Evolutionary conservation across 768 basidiomycete species (phyloP).

Genomic region (Scleroderma citrinum): DNA sequence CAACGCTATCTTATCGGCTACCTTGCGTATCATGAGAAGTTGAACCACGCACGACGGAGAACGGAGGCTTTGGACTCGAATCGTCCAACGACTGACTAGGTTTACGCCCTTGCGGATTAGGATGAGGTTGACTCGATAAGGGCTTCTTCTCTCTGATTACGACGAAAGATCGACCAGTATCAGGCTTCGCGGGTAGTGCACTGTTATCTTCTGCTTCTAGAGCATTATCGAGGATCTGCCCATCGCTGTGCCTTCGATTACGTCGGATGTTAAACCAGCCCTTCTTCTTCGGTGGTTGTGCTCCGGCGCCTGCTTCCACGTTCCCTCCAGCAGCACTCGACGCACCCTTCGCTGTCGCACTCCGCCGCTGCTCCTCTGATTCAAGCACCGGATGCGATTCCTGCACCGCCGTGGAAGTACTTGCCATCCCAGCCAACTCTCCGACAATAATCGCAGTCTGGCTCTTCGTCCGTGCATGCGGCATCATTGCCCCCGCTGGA

Average conservation of each 20-base stretch:
- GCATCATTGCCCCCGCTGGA: conserved; percentile 62
- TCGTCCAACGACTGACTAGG: conserved; percentile 26
- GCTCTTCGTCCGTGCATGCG: conserved; percentile 71
- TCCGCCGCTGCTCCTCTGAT: conserved; percentile 3
- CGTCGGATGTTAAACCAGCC: conserved; percentile 66
- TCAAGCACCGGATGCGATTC: conserved; percentile 20
- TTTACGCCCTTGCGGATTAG: conserved; percentile 12
- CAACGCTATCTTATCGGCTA: background rate
- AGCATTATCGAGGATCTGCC: conserved; percentile 32
- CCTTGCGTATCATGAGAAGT: conserved; percentile 12
- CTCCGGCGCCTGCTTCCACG: conserved; percentile 29
- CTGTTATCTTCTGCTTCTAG: conserved; percentile 15
- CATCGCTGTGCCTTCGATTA: conserved; percentile 55
- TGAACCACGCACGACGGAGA: conserved; percentile 20
- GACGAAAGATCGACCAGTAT: conserved; percentile 55
- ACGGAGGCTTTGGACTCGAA: conserved; percentile 13
- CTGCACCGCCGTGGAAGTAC: conserved; percentile 10
- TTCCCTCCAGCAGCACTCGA: conserved; percentile 27
- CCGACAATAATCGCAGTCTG: conserved; percentile 84
- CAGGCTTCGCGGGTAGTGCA: conserved; percentile 28
- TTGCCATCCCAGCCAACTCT: conserved; percentile 29
- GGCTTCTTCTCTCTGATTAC: conserved; percentile 57
- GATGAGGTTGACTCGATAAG: conserved; percentile 25
- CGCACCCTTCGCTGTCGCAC: conserved; percentile 4
- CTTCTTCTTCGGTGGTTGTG: conserved; percentile 46